A percentile compares a stretch with the other conserved stretches of the same genome.
These are phyloP conservation scores for Camelina laxa DNA, from an alignment of 345 rosid species.

Conservation along the genomic window DNA sequence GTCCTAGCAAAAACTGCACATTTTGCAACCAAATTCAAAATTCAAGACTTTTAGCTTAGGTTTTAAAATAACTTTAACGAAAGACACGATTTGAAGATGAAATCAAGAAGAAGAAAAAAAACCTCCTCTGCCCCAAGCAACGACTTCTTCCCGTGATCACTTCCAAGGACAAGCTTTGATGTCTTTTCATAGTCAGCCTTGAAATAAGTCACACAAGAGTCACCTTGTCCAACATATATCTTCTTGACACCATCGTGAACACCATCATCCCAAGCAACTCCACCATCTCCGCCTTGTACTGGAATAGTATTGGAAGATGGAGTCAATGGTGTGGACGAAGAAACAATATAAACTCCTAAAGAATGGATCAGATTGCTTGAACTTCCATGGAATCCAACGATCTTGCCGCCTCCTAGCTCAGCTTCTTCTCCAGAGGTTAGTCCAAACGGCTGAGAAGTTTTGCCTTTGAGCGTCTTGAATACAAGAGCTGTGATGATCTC, in stretches of 20 bases:
- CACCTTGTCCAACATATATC: slow-evolving; percentile 43
- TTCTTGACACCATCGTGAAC: slow-evolving; percentile 39
- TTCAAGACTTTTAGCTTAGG: not conserved
- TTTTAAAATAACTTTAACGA: not conserved
- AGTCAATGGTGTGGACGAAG: slow-evolving; percentile 29
- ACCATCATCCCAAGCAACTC: slow-evolving; percentile 48
- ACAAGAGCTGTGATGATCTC: slow-evolving; percentile 37
- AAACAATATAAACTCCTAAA: slow-evolving; percentile 37
- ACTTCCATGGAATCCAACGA: slow-evolving; percentile 47
- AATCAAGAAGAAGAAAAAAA: slow-evolving; percentile 20
- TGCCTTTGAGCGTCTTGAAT: slow-evolving; percentile 35
- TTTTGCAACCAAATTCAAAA: slow-evolving; percentile 27
- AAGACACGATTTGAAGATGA: slow-evolving; percentile 7
- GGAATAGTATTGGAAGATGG: slow-evolving; percentile 18
- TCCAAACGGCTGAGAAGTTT: slow-evolving; percentile 40
- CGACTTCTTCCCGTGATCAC: slow-evolving; percentile 37
- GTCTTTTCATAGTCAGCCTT: slow-evolving; percentile 36
- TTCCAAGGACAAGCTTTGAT: slow-evolving; percentile 34
- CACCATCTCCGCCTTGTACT: slow-evolving; percentile 44
- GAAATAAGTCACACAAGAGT: slow-evolving; percentile 35
- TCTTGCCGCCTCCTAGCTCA: slow-evolving; percentile 42
- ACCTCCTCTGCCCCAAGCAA: slow-evolving; percentile 41
- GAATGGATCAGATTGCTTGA: slow-evolving; percentile 33
- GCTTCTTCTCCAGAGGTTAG: slow-evolving; percentile 28
- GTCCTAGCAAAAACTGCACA: slow-evolving; percentile 45